Percentiles rank a stretch among this genome's conserved stretches.
Evolutionary conservation across 1,139 yeast genomes (phyloP).

Genomic region (Scheffersomyces lignicola): DNA sequence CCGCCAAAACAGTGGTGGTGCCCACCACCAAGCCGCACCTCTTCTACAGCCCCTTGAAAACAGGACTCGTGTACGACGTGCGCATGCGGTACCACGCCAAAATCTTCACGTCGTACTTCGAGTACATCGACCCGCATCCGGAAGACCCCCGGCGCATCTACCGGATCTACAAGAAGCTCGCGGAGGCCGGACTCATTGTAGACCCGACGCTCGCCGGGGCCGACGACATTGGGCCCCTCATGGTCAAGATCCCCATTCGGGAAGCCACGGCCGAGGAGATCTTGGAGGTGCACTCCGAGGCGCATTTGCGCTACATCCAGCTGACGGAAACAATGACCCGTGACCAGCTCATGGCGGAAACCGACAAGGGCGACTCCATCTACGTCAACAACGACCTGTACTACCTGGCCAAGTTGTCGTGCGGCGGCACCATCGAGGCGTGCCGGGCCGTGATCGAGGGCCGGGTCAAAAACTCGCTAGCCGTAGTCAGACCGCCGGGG

Average conservation of each 20-base stretch:
- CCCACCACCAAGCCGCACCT: slow-evolving; percentile 57
- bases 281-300: slow-evolving; percentile 78
- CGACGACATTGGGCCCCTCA: slow-evolving; percentile 81
- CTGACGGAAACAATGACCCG: slow-evolving; percentile 78
- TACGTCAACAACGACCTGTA: slow-evolving; percentile 91
- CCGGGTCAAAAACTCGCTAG: slow-evolving; percentile 84
- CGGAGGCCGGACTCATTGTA: slow-evolving; percentile 86
- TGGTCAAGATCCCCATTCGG: slow-evolving; percentile 86
- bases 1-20: slow-evolving; percentile 43
- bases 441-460: slow-evolving; percentile 96
- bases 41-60: slow-evolving; percentile 71
- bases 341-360: slow-evolving; percentile 75
- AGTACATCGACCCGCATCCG: slow-evolving; percentile 97
- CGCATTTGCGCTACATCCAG: slow-evolving; percentile 74
- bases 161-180: slow-evolving; percentile 87
- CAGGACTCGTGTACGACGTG: slow-evolving; percentile 95
- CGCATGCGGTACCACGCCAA: slow-evolving; percentile 97
- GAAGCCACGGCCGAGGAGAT: slow-evolving; percentile 90
- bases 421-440: slow-evolving; percentile 97
- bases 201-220: slow-evolving; percentile 82
- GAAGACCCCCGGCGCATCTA: slow-evolving; percentile 97
- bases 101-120: slow-evolving; percentile 86
- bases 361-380: slow-evolving; percentile 92
- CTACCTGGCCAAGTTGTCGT: slow-evolving; percentile 84
- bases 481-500: slow-evolving; percentile 98